Base-by-base conservation (phyloP, 148 eudicot genomes). In the Pouteria glomerata region DNA sequence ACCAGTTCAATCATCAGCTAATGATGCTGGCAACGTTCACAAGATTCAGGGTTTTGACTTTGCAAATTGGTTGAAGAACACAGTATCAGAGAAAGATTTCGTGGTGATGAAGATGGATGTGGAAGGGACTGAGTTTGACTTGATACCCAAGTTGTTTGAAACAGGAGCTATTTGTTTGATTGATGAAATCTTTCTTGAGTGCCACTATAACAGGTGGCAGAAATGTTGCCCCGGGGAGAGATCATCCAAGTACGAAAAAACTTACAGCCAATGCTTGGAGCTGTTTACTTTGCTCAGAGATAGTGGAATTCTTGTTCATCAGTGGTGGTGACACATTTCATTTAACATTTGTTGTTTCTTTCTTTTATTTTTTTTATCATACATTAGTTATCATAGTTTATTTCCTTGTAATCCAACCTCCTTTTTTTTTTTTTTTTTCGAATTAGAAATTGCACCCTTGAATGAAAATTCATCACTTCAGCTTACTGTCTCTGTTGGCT, bases 101-200 rank as follows among this genome's bases (percentile, higher is more conserved):
- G 96, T 93, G 56, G 98, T 93, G 78, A 88, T 93, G 93, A 93
- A 93, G 76, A 93, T 93, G 98, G 98, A 88, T 80, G 94, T 93
- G 15, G 96, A 90, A 80, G 98, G 94, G 57, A 88, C 94, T 1
- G 98, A 90, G 69, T 93, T 93, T 63, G 88, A 90, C 72, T 82
- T 93, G 73, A 87, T 93, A 18, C 96, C 98, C 0, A 88, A 90
- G 81, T 73, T 93, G 82, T 74, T 90, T 80, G 86, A 93, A 48
- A 90, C 98, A 0, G 96, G 98, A 3, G 98, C 98, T 0, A 93
- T 93, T 68, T 93, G 98, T 66, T 83, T 90, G 85, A 87, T 93
- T 3, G 98, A 93, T 59, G 98, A 93, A 81, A 80, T 93, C 24
- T 90, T 93, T 69, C 89, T 93, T 0, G 98, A 93, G 77, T 93